Conservation (phyloP, 2,329 filamentous ascomycete genomes). For the Stenocarpella maydis region DNA sequence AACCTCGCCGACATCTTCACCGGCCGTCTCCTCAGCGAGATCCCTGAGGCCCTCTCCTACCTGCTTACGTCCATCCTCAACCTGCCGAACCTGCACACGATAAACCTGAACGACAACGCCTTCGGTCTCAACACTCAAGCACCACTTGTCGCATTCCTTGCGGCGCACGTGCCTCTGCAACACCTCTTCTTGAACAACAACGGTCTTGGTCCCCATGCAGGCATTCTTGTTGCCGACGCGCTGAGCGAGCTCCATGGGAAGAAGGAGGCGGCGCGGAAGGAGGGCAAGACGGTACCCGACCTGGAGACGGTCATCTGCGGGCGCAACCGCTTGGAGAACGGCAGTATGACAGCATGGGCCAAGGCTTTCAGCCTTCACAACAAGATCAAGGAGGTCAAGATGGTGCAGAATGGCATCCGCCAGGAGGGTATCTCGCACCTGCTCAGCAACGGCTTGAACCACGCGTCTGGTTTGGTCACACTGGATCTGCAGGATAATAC, state of each 20-base stretch:
- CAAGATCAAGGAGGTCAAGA: conserved; percentile 86
- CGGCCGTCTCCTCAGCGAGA: conserved; percentile 89
- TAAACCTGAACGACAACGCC: conserved; percentile 97
- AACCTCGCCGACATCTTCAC: conserved; percentile 99
- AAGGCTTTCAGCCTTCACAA: conserved; percentile 84
- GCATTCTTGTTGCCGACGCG: conserved; percentile 87
- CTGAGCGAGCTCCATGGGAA: conserved; percentile 83
- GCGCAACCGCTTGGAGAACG: conserved; percentile 93
- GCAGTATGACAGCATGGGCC: conserved; percentile 95
- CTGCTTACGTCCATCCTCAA: conserved; percentile 88
- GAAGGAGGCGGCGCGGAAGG: conserved; percentile 80
- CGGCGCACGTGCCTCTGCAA: conserved; percentile 86
- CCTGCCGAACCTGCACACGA: conserved; percentile 84
- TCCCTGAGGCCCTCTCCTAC: conserved; percentile 85
- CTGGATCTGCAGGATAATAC: conserved; percentile 98
- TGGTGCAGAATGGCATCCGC: conserved; percentile 98
- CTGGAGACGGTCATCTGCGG: conserved; percentile 98
- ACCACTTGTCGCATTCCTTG: conserved; percentile 90
- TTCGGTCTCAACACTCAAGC: conserved; percentile 96
- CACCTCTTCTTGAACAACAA: conserved; percentile 99
- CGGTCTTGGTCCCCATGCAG: conserved; percentile 90
- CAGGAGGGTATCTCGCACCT: conserved; percentile 89
- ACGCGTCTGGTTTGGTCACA: conserved; percentile 73
- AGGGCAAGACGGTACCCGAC: conserved; percentile 76
- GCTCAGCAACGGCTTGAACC: conserved; percentile 78